Evolutionary conservation across 768 basidiomycete species (phyloP).

Genomic region (Amanita thiersii): DNA sequence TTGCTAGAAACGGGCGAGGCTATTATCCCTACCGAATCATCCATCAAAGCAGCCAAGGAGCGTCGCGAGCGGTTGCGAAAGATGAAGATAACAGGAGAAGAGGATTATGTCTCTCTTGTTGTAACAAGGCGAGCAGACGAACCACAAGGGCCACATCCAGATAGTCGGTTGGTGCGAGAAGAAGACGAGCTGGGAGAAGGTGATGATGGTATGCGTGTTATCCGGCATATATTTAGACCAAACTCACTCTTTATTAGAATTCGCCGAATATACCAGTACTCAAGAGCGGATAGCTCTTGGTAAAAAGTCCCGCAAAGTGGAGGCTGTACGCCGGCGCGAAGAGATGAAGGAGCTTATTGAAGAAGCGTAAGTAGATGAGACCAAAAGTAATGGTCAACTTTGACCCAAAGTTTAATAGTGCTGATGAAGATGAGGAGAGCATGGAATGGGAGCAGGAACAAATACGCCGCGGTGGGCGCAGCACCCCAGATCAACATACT

Average conservation of each 20-base stretch:
- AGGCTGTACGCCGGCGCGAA: constrained; percentile 57
- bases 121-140: constrained; percentile 48
- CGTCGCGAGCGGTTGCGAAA: constrained; percentile 62
- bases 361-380: constrained; percentile 52
- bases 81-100: constrained; percentile 33
- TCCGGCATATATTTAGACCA: neutral
- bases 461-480: constrained; percentile 63
- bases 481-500: constrained; percentile 23
- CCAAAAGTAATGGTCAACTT: neutral
- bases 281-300: constrained; percentile 82
- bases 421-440: constrained; percentile 79
- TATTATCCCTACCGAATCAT: constrained; percentile 61
- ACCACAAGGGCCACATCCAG: constrained; percentile 72
- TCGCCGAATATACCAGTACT: constrained; percentile 80
- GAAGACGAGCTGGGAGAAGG: constrained; percentile 86
- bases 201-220: constrained; percentile 60
- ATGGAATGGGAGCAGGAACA: constrained; percentile 84
- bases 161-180: constrained; percentile 73
- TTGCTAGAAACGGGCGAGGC: constrained; percentile 28
- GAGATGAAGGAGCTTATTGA: constrained; percentile 76
- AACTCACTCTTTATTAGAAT: constrained; percentile 39
- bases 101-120: constrained; percentile 77
- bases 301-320: constrained; percentile 70
- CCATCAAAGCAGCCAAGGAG: constrained; percentile 67
- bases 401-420: constrained; percentile 29